Evolutionary conservation across 441 rosid genomes (phyloP), one percentile per base, ranked within the genome.

Genomic region (Pelargonium citronellum): DNA sequence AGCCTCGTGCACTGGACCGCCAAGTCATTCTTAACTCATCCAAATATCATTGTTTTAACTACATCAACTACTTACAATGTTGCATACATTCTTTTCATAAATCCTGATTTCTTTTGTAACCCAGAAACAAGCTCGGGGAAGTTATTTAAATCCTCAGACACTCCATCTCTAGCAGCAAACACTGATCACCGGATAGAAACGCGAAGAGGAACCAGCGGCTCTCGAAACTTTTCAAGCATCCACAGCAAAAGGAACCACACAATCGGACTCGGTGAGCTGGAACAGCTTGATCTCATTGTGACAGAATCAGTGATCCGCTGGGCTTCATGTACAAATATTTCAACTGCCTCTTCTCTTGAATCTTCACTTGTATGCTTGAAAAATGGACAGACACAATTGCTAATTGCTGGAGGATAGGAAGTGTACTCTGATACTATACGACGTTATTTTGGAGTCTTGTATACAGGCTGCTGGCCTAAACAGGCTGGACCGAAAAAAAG

Each of bases 311-410:
- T 89, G 19, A 86, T 89, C 72, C 87, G 95, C 0, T 87, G 96
- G 98, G 96, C 88, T 22, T 90, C 98, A 57, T 89, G 95, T 81
- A 87, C 90, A 4, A 83, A 81, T 72, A 88, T 90, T 39, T 19
- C 49, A 4, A 15, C 27, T 10, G 60, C 60, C 20, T n/a, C 60
- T 5, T 5, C 20, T 15, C 60, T 53, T 15, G 60, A 53, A 53
- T 53, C 60, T 53, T 53, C 60, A 15, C 60, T 53, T 53, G 60
- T 53, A 7, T 16, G 16, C 60, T 53, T 13, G 12, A 46, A 46
- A 12, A 46, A 46, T 46, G 51, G n/a, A 46, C 51, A 46, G n/a
- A 46, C 51, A 9, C 51, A 9, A 9, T 46, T 46, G n/a, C 12
- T 46, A 15, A 53, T 53, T 16, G 60, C 60, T 4, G 57, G 57